Percentiles rank a stretch among this genome's conserved stretches.
Evolutionary conservation across 768 basidiomycete species (phyloP).

Genomic region (Tylopilus intermedius): DNA sequence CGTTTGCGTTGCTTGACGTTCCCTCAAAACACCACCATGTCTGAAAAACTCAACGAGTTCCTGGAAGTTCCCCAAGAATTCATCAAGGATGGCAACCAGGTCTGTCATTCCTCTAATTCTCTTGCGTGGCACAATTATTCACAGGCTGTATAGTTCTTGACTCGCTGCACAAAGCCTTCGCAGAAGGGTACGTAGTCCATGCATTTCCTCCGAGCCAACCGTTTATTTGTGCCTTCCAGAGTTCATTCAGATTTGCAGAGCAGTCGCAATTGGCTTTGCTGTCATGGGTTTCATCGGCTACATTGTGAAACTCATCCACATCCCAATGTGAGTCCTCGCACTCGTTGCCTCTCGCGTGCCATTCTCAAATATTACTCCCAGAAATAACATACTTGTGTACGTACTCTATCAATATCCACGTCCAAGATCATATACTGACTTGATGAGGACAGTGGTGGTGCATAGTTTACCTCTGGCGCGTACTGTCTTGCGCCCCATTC

Average conservation of each 20-base stretch:
- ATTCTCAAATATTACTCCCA: conserved; percentile 30
- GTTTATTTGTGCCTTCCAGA: conserved; percentile 45
- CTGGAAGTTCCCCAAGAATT: conserved; percentile 90
- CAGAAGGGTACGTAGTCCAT: conserved; percentile 65
- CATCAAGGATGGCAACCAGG: conserved; percentile 89
- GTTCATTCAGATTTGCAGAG: conserved; percentile 90
- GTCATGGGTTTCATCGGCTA: conserved; percentile 99
- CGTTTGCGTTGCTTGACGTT: conserved; percentile 23
- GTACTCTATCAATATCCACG: conserved; percentile 33
- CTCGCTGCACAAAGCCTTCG: conserved; percentile 96
- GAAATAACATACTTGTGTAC: conserved; percentile 97
- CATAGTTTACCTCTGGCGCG: conserved; percentile 40
- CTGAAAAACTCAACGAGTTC: conserved; percentile 87
- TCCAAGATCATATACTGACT: conserved; percentile 23
- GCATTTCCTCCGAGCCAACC: not conserved
- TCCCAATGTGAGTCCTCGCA: conserved; percentile 77
- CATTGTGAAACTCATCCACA: conserved; percentile 97
- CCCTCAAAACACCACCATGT: conserved; percentile 50
- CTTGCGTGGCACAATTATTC: conserved; percentile 2
- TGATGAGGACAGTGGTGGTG: conserved; percentile 57
- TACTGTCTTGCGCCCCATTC: conserved; percentile 3
- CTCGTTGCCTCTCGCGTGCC: not conserved
- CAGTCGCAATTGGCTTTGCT: conserved; percentile 94
- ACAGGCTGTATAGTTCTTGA: conserved; percentile 66
- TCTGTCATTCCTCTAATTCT: conserved; percentile 30